Percentiles rank a stretch among this genome's conserved stretches.
These are phyloP conservation scores for Penicillium sp. DNA, from an alignment of 2,329 filamentous ascomycete genomes.

Conservation along the genomic window DNA sequence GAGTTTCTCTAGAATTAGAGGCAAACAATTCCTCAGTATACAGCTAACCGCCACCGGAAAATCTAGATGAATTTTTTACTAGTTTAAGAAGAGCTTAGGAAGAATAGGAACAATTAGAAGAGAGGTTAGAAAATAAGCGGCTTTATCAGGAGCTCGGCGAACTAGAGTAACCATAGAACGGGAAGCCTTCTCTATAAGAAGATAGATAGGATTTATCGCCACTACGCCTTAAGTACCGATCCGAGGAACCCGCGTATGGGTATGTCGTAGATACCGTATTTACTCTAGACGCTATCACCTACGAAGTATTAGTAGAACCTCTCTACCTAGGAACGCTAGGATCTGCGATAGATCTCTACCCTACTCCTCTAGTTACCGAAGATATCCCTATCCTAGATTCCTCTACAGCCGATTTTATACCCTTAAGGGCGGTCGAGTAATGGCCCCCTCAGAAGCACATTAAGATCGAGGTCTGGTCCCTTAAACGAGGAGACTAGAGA, in stretches of 20 bases:
- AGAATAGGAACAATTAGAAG: not conserved
- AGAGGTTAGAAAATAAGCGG: not conserved
- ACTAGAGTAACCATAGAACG: not conserved
- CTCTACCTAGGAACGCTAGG: too few species aligned
- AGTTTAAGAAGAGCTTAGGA: not conserved
- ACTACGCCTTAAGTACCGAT: not conserved
- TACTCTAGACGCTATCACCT: not conserved
- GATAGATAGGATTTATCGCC: not conserved
- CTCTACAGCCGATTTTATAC: too few species aligned
- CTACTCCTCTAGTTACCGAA: too few species aligned
- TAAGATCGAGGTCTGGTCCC: too few species aligned
- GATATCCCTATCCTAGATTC: too few species aligned
- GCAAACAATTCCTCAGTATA: not conserved
- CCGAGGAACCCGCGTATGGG: not conserved
- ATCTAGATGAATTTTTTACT: not conserved
- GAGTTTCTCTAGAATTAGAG: not conserved
- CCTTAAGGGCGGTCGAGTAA: too few species aligned
- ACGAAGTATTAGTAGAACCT: not conserved
- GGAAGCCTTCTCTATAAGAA: not conserved
- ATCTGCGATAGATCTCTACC: too few species aligned
- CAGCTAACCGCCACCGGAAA: not conserved
- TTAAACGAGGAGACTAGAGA: conserved; percentile 17
- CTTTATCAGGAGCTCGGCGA: not conserved
- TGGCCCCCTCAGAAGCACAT: too few species aligned
- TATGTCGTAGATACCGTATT: not conserved